Percentiles rank a stretch among this genome's conserved stretches.
phyloP scores from a whole-genome alignment of 345 rosid species.

The Isatis tinctoria region DNA sequence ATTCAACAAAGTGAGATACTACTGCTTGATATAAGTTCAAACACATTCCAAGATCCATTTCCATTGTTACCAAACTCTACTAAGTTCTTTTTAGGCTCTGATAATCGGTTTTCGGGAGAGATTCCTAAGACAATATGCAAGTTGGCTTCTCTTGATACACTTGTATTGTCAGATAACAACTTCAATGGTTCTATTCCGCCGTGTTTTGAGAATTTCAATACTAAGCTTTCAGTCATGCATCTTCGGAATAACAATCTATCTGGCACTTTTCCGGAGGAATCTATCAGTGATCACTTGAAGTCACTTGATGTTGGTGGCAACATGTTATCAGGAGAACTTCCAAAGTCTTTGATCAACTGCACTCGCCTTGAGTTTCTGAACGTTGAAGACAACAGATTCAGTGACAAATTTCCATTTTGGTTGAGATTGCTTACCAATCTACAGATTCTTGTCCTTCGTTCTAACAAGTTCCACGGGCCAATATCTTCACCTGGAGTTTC shows the following conservation, averaged over 20 bases:
- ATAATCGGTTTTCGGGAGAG: background rate
- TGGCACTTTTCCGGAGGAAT: constrained; percentile 6
- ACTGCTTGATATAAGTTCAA: constrained; percentile 22
- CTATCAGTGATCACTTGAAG: background rate
- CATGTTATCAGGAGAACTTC: constrained; percentile 23
- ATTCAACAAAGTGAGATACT: background rate
- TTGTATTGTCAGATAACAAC: constrained; percentile 32
- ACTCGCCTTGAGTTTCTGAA: constrained; percentile 35
- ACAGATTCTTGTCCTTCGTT: constrained; percentile 42
- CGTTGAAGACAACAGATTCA: constrained; percentile 37
- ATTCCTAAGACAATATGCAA: constrained; percentile 9
- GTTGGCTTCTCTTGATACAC: background rate
- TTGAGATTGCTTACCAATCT: constrained; percentile 25
- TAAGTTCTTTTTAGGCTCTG: background rate
- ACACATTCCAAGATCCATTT: background rate
- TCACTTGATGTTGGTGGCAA: constrained; percentile 25
- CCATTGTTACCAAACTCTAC: background rate
- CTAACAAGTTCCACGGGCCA: constrained; percentile 36
- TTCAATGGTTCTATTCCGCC: constrained; percentile 25
- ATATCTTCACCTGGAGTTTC: constrained; percentile 16
- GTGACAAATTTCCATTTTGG: constrained; percentile 37
- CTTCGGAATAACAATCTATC: constrained; percentile 22
- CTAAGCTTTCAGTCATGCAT: background rate
- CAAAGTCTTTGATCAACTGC: constrained; percentile 37
- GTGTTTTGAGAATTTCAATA: constrained; percentile 15